phyloP scores from a whole-genome alignment of 345 rosid species.

The Durio zibethinus region DNA sequence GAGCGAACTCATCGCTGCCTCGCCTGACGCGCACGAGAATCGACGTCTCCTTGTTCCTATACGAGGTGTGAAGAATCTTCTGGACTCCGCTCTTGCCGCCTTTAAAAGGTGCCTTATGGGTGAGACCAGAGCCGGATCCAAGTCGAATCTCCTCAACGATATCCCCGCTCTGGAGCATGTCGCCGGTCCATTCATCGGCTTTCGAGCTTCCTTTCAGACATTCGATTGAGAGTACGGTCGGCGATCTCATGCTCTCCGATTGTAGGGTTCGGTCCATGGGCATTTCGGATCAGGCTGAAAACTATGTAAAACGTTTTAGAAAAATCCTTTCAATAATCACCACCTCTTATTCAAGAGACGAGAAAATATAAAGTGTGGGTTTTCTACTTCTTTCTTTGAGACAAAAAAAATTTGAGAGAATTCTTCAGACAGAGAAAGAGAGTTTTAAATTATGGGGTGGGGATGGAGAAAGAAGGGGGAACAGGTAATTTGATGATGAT shows the following conservation, averaged over 20 bases:
- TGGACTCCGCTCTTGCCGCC: slow-evolving; percentile 80
- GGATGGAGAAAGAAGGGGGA: too few relatives aligned
- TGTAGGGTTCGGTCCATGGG: slow-evolving; percentile 49
- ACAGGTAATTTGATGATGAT: neutral
- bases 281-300: neutral
- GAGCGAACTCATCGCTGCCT: slow-evolving; percentile 54
- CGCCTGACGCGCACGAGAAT: slow-evolving; percentile 76
- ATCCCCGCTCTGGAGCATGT: slow-evolving; percentile 93
- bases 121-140: slow-evolving; percentile 42
- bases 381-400: too few relatives aligned
- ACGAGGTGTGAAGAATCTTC: slow-evolving; percentile 67
- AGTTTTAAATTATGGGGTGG: neutral
- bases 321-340: neutral
- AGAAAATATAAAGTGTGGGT: neutral
- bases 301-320: neutral
- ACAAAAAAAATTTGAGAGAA: too few relatives aligned
- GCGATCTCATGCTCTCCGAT: slow-evolving; percentile 40
- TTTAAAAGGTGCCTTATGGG: slow-evolving; percentile 69
- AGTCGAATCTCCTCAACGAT: slow-evolving; percentile 84
- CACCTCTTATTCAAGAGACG: neutral
- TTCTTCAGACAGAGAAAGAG: too few relatives aligned
- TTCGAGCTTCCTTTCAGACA: slow-evolving; percentile 88
- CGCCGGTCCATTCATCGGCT: slow-evolving; percentile 93
- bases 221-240: slow-evolving; percentile 67
- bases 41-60: slow-evolving; percentile 69